Evolutionary conservation across 768 basidiomycete genomes (phyloP).

Genomic region (Mycena venus): DNA sequence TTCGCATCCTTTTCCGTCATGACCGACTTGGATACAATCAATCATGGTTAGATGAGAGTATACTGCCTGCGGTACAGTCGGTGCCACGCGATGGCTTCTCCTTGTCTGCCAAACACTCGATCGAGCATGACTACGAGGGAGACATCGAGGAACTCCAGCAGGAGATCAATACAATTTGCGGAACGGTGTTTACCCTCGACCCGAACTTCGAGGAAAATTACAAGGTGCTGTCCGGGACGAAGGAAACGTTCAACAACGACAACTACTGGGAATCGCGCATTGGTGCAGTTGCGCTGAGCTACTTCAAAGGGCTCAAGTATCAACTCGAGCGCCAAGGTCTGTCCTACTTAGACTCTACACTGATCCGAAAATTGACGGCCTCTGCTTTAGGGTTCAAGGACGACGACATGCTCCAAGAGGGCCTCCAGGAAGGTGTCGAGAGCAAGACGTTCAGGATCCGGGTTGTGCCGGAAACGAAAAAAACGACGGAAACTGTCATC

Average conservation of each 20-base stretch:
- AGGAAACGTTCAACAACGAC: constrained; percentile 40
- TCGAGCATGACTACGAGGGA: constrained; percentile 46
- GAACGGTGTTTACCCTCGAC: constrained; percentile 49
- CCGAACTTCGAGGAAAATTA: constrained; percentile 55
- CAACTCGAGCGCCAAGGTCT: constrained; percentile 45
- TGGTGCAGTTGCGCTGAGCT: constrained; percentile 40
- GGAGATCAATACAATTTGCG: constrained; percentile 46
- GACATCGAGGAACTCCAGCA: constrained; percentile 44
- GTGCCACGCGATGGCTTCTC: constrained; percentile 48
- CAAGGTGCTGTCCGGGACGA: constrained; percentile 34
- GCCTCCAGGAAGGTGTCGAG: constrained; percentile 49
- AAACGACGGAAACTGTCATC: constrained; percentile 47
- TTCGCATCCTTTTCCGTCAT: constrained; percentile 53
- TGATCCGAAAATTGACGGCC: not conserved
- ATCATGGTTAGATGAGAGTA: constrained; percentile 37
- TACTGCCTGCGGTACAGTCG: constrained; percentile 48
- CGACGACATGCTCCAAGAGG: constrained; percentile 58
- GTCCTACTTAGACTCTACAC: not conserved
- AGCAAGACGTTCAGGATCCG: constrained; percentile 54
- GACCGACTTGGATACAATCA: constrained; percentile 48
- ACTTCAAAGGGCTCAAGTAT: constrained; percentile 50
- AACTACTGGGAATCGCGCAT: constrained; percentile 44
- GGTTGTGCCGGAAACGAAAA: constrained; percentile 48
- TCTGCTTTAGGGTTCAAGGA: constrained; percentile 45
- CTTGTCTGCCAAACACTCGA: constrained; percentile 48